Evolutionary conservation across 805 yeast genomes (phyloP).

Genomic region (Komagataella pastoris): DNA sequence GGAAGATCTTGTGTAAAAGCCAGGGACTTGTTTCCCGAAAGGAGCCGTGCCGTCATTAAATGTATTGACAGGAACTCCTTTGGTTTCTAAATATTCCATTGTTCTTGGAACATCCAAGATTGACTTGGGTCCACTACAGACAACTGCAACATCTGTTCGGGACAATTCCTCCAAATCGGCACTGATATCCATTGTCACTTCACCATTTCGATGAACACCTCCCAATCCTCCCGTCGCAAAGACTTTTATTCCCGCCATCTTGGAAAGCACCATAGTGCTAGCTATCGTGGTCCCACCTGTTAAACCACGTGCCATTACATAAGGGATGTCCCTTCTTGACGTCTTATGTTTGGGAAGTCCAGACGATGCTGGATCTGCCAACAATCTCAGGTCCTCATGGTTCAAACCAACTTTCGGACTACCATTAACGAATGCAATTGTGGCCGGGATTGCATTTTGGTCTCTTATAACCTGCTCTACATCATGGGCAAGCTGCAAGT

Average conservation of each 20-base stretch:
- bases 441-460: constrained; percentile 70
- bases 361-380: constrained; percentile 24
- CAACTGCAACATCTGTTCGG: constrained; percentile 77
- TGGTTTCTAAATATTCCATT: constrained; percentile 78
- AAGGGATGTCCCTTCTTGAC: constrained; percentile 70
- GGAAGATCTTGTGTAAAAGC: constrained; percentile 69
- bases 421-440: constrained; percentile 69
- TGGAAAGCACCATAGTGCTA: constrained; percentile 73
- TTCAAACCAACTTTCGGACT: constrained; percentile 56
- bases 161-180: constrained; percentile 83
- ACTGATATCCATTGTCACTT: constrained; percentile 63
- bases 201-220: constrained; percentile 78
- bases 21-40: constrained; percentile 42
- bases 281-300: constrained; percentile 88
- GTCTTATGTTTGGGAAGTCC: constrained; percentile 35
- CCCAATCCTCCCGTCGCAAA: constrained; percentile 94
- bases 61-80: constrained; percentile 80
- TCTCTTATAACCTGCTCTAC: constrained; percentile 52
- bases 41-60: constrained; percentile 11
- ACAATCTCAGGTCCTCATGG: constrained; percentile 27
- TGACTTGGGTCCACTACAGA: constrained; percentile 85
- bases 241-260: constrained; percentile 63
- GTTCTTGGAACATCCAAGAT: constrained; percentile 73
- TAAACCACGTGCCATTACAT: constrained; percentile 45
- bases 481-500: constrained; percentile 53